Conservation (phyloP, 2,329 filamentous ascomycete species). For the Alternaria postmessia region DNA sequence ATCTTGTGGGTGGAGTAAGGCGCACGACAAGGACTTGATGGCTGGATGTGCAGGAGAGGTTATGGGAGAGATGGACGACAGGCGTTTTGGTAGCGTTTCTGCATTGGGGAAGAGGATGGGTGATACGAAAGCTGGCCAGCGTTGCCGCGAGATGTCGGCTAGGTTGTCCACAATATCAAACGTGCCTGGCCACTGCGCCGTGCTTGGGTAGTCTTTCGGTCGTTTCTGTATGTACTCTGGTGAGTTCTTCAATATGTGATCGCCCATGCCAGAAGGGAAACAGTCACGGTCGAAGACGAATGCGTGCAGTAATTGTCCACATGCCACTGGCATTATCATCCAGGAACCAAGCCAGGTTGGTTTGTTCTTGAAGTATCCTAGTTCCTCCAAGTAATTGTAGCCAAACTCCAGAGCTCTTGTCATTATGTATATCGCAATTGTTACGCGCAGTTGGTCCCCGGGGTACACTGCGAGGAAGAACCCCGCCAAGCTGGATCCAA, state of each 20-base stretch:
- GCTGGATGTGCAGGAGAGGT: conserved; percentile 86
- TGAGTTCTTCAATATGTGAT: conserved; percentile 74
- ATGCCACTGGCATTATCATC: conserved; percentile 60
- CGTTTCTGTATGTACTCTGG: conserved; percentile 79
- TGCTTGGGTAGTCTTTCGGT: conserved; percentile 72
- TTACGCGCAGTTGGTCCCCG: conserved; percentile 74
- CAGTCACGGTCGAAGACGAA: conserved; percentile 62
- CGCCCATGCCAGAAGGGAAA: conserved; percentile 64
- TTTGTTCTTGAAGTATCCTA: conserved; percentile 69
- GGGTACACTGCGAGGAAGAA: conserved; percentile 81
- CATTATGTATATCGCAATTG: conserved; percentile 80
- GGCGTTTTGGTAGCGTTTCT: conserved; percentile 68
- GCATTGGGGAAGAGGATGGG: conserved; percentile 84
- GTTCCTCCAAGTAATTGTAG: conserved; percentile 83
- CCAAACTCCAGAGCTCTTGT: conserved; percentile 85
- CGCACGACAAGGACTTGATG: conserved; percentile 85
- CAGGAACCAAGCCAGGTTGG: conserved; percentile 70
- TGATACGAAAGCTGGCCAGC: conserved; percentile 88
- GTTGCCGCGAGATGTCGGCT: conserved; percentile 78
- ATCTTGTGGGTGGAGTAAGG: conserved; percentile 84
- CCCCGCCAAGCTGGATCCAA: conserved; percentile 89
- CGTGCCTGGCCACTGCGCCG: conserved; percentile 76
- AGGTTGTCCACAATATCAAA: conserved; percentile 82
- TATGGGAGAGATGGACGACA: conserved; percentile 77
- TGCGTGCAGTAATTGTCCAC: conserved; percentile 59